A percentile compares a stretch with the other conserved stretches of the same genome.
These are phyloP conservation scores for Pseudocercospora musae DNA, from an alignment of 2,329 filamentous ascomycete genomes.

Conservation along the genomic window DNA sequence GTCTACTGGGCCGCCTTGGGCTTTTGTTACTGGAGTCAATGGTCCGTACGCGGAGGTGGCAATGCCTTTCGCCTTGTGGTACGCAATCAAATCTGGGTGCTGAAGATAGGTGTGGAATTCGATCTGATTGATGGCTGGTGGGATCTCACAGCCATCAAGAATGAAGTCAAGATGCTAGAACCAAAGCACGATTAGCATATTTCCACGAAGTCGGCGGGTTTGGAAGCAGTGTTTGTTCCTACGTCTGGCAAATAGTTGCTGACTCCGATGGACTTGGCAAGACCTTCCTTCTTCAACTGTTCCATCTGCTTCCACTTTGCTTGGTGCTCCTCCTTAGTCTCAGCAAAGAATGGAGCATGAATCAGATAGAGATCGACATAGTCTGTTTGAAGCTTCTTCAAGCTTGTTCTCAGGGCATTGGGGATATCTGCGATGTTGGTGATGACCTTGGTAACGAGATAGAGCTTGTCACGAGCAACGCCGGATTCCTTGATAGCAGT, in stretches of 20 bases:
- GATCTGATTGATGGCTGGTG: slow-evolving; percentile 64
- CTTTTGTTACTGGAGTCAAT: slow-evolving; percentile 52
- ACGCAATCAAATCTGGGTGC: slow-evolving; percentile 55
- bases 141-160: slow-evolving; percentile 51
- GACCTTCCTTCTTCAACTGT: slow-evolving; percentile 53
- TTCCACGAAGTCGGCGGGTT: neutral
- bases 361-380: slow-evolving; percentile 64
- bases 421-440: slow-evolving; percentile 55
- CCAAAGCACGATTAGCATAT: neutral
- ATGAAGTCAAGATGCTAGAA: slow-evolving; percentile 52
- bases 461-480: slow-evolving; percentile 47
- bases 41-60: slow-evolving; percentile 49
- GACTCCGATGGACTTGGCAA: slow-evolving; percentile 60
- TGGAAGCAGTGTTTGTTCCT: neutral
- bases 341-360: slow-evolving; percentile 58
- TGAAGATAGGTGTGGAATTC: slow-evolving; percentile 68
- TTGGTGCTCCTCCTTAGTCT: slow-evolving; percentile 54
- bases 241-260: slow-evolving; percentile 54
- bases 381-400: slow-evolving; percentile 59
- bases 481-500: slow-evolving; percentile 44
- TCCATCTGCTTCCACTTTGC: slow-evolving; percentile 60
- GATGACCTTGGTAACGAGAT: slow-evolving; percentile 56
- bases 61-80: slow-evolving; percentile 49
- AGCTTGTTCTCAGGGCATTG: slow-evolving; percentile 51
- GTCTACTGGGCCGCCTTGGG: slow-evolving; percentile 55